Evolutionary conservation across 352 stramenopile genomes (phyloP).

Genomic region (Discostella stelligera): DNA sequence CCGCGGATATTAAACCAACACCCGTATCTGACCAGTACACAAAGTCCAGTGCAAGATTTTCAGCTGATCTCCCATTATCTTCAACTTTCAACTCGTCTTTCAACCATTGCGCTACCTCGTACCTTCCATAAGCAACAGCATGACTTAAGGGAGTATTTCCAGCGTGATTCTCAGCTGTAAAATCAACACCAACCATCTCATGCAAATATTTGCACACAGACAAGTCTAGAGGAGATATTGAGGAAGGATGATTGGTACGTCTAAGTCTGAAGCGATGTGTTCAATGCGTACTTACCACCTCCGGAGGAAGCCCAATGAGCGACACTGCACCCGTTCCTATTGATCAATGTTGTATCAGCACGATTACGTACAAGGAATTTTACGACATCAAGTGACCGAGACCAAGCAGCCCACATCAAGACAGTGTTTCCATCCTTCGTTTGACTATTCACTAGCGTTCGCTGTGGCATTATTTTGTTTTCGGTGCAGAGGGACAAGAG

Average conservation of each 20-base stretch:
- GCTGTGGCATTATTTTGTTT: constrained; percentile 22
- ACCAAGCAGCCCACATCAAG: constrained; percentile 78
- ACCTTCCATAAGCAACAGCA: constrained; percentile 69
- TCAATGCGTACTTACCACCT: constrained; percentile 3
- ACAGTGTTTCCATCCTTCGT: constrained; percentile 78
- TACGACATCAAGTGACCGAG: constrained; percentile 65
- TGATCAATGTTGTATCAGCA: constrained; percentile 50
- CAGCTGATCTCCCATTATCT: constrained; percentile 26
- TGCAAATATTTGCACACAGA: constrained; percentile 68
- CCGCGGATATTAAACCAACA: constrained; percentile 26
- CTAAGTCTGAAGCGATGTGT: neutral
- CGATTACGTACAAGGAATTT: constrained; percentile 71
- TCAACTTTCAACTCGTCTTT: constrained; percentile 42
- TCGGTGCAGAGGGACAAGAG: constrained; percentile 37
- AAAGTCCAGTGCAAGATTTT: constrained; percentile 41
- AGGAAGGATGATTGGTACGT: neutral
- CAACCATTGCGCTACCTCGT: constrained; percentile 66
- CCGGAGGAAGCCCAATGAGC: constrained; percentile 68
- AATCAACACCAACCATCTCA: constrained; percentile 59
- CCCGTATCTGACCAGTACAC: constrained; percentile 36
- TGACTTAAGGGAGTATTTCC: constrained; percentile 75
- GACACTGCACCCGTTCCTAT: constrained; percentile 75
- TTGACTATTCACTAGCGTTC: constrained; percentile 58
- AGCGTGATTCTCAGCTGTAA: constrained; percentile 63
- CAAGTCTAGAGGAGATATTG: neutral